These are phyloP conservation scores for Leucaena leucocephala DNA, from an alignment of 306 rosid species.

Conservation along the genomic window DNA sequence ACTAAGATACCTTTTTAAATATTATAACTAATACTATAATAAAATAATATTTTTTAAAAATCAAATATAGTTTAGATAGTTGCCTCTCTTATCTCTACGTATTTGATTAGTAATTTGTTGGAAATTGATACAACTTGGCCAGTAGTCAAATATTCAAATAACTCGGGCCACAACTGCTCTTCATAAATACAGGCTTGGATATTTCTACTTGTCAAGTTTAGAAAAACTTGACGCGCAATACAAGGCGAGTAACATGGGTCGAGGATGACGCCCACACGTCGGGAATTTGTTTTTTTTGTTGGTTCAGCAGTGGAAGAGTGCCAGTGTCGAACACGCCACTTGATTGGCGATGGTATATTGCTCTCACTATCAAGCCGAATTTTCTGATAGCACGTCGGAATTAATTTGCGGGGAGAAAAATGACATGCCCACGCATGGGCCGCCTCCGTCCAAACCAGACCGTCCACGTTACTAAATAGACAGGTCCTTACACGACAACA, in stretches of 20 bases:
- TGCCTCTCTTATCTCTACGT: too few species aligned
- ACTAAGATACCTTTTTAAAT: too few species aligned
- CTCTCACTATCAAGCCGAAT: too few species aligned
- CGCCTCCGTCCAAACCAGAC: background rate
- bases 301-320: too few species aligned
- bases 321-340: too few species aligned
- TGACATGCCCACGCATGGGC: background rate
- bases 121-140: background rate
- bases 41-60: too few species aligned
- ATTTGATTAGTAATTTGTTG: too few species aligned
- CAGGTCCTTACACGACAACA: constrained; percentile 5
- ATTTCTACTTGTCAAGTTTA: background rate
- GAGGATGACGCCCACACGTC: background rate
- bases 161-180: background rate
- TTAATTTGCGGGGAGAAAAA: background rate
- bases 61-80: too few species aligned
- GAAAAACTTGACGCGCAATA: background rate
- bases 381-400: background rate
- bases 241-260: constrained; percentile 9
- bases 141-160: background rate
- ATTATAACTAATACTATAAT: too few species aligned
- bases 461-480: background rate
- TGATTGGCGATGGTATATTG: too few species aligned
- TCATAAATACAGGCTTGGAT: background rate
- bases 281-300: too few species aligned